Base-by-base conservation (phyloP, 2,329 filamentous ascomycete species). In the Talaromyces sp. region DNA sequence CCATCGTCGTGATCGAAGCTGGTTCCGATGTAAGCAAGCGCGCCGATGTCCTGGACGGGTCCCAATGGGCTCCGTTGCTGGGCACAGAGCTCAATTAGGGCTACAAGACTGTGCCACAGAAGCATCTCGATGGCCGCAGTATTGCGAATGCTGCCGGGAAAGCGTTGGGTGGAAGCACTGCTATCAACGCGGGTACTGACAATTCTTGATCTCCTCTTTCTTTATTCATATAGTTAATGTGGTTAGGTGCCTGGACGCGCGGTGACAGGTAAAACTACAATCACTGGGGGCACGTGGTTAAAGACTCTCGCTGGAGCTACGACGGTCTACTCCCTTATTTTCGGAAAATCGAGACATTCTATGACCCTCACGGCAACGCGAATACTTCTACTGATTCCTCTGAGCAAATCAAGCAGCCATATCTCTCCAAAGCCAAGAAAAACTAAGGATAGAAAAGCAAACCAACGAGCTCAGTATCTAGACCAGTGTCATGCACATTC, bases 271-370 rank as follows among this genome's bases (percentile, higher is more conserved):
- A 58, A 4, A 65, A 70, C 44, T 70, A 68, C 36, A 63, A 70
- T 60, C 58, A 62, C 19, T 69, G 67, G 68, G 67, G 59, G 8
- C 60, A 65, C 9, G 11, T 63, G 11, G 65, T 69, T 5, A 55
- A 60, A 1, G 68, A 70, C 55, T 39, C 56, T 6, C 62, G 63
- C 6, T 69, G 68, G 67, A 67, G 64, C 58, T 69, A 69, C 30
- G 51, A 65, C 4, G 55, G 57, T 1, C 59, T 69, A 4, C 58
- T 70, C n/a, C 64, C 66, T 3, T 69, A 65, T 32, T 68, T 69
- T 47, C 58, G 61, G 13, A 62, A 58, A 32, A 61, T 60, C 19
- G 69, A 72, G 59, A 66, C 57, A 22, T 67, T 71, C 58, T 68
- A 65, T 28, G 66, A 70, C 59, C 53, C 63, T 6, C 64, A 71